Evolutionary conservation across 176 grass and related monocot species (phyloP).

Genomic region (Elaeis guineensis): DNA sequence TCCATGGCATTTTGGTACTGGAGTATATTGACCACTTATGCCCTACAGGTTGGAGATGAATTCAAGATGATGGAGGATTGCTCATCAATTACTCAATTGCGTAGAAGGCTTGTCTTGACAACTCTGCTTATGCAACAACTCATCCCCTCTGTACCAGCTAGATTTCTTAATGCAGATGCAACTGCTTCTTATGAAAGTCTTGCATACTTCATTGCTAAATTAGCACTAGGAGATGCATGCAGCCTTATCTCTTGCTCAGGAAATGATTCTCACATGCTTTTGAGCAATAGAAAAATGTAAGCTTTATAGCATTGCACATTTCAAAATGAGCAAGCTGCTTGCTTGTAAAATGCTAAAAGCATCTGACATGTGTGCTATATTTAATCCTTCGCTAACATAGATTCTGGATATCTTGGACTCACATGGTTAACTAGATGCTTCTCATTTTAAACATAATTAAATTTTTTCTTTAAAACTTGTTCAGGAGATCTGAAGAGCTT

Average conservation of each 20-base stretch:
- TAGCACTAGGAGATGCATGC: slow-evolving; percentile 71
- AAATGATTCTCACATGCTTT: slow-evolving; percentile 25
- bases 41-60: slow-evolving; percentile 56
- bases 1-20: too few species aligned
- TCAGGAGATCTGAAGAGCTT: slow-evolving; percentile 48
- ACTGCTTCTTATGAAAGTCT: slow-evolving; percentile 52
- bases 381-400: too few species aligned
- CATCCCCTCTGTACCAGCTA: slow-evolving; percentile 66
- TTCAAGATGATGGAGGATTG: slow-evolving; percentile 52
- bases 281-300: slow-evolving; percentile 61
- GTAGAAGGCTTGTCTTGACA: slow-evolving; percentile 63
- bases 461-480: background rate
- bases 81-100: slow-evolving; percentile 33
- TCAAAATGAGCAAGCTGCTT: slow-evolving; percentile 3
- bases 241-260: slow-evolving; percentile 38
- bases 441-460: too few species aligned
- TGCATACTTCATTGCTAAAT: slow-evolving; percentile 53
- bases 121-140: slow-evolving; percentile 76
- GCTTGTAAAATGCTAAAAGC: too few species aligned
- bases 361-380: too few species aligned
- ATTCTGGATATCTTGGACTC: too few species aligned
- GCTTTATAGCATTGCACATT: slow-evolving; percentile 3
- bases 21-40: background rate
- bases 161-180: slow-evolving; percentile 58
- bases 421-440: too few species aligned